Conservation (phyloP, 177 flowering plant species). For the Vitis hybrid region DNA sequence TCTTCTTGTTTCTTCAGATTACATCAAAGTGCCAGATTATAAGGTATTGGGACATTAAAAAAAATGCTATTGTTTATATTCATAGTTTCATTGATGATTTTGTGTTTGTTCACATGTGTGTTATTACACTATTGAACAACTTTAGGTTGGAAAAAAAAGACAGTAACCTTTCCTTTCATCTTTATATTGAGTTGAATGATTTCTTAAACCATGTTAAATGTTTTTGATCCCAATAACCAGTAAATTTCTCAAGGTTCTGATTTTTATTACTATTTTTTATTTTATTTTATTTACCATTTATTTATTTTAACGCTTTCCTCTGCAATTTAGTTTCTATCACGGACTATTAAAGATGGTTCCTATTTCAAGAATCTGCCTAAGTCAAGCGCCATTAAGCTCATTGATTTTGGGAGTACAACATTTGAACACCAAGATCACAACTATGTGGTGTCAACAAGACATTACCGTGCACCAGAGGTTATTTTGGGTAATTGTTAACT, state of each 20-base stretch:
- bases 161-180: neutral
- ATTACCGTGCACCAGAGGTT: constrained; percentile 95
- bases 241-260: neutral
- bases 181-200: neutral
- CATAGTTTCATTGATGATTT: no score
- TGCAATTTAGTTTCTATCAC: constrained; percentile 46
- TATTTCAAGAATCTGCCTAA: constrained; percentile 80
- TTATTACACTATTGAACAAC: no score
- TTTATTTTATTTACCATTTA: neutral
- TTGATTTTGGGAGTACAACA: constrained; percentile 95
- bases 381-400: constrained; percentile 87
- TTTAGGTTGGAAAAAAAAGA: no score
- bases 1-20: constrained; percentile 84
- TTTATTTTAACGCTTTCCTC: no score
- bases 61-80: neutral
- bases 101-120: no score
- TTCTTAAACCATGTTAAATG: neutral
- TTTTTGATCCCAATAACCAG: neutral
- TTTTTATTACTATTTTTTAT: neutral
- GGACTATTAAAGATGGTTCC: constrained; percentile 63
- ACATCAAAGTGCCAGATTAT: constrained; percentile 75
- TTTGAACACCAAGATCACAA: constrained; percentile 87
- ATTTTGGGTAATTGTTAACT: constrained; percentile 57
- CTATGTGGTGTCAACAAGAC: constrained; percentile 87
- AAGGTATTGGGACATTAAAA: constrained; percentile 45